phyloP scores from a whole-genome alignment of 1,284 basidiomycete species.

The Boletellus sp. region DNA sequence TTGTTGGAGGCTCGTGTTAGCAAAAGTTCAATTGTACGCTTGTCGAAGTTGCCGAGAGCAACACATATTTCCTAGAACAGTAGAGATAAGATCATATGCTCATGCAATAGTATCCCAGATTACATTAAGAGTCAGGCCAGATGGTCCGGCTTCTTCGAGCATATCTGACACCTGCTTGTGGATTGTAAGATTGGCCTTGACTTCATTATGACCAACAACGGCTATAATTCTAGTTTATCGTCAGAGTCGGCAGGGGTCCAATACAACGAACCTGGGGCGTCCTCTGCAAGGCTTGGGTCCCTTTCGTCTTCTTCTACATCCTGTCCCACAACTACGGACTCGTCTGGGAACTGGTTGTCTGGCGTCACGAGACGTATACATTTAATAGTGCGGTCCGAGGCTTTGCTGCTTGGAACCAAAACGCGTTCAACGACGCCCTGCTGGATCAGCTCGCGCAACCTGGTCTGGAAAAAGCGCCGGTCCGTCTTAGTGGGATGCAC shows the following conservation, averaged over 20 bases:
- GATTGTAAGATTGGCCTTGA: constrained; percentile 62
- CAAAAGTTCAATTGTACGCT: constrained; percentile 75
- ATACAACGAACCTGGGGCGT: constrained; percentile 13
- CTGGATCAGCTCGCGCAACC: constrained; percentile 66
- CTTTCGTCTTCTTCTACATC: constrained; percentile 43
- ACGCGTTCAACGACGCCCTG: constrained; percentile 73
- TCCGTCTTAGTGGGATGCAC: constrained; percentile 67
- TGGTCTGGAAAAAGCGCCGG: constrained; percentile 70
- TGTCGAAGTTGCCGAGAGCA: constrained; percentile 67
- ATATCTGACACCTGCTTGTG: constrained; percentile 74
- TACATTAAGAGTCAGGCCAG: constrained; percentile 71
- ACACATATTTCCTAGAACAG: constrained; percentile 58
- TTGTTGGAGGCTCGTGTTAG: constrained; percentile 62
- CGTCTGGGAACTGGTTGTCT: constrained; percentile 34
- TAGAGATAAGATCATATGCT: constrained; percentile 12
- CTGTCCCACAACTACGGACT: constrained; percentile 34
- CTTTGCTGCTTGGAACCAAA: constrained; percentile 54
- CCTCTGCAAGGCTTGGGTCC: constrained; percentile 28
- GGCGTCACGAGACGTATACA: constrained; percentile 57
- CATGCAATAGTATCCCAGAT: constrained; percentile 13
- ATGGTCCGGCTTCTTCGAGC: constrained; percentile 59
- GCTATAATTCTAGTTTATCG: constrained; percentile 14
- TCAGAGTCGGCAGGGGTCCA: background rate
- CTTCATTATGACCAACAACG: constrained; percentile 21
- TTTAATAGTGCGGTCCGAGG: constrained; percentile 45